Evolutionary conservation across 2,329 filamentous ascomycete species (phyloP), one percentile per base, ranked within the genome.

Genomic region (Cercospora sp.): DNA sequence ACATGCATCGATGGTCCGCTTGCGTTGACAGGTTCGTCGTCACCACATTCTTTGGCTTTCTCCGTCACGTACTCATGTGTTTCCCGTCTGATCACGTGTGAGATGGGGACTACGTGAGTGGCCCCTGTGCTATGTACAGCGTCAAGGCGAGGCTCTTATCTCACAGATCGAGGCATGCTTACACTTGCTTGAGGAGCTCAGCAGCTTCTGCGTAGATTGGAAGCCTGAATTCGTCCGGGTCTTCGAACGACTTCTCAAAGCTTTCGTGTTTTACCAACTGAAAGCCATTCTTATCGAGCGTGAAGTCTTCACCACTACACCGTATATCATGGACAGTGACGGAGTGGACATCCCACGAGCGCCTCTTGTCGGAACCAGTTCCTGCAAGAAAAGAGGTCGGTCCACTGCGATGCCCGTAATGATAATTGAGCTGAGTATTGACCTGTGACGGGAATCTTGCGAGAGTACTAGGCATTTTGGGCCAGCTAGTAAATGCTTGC

Each of bases 261-360:
- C 31, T 39, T 16, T 30, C 20, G 8, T 63, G 59, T 18, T 42
- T 4, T 16, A 63, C 59, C 13, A 66, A 33, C 23, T 66, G 65
- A 31, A 66, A 63, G 6, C 48, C 65, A n/a, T 62, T 66, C 18
- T 30, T 10, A 16, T 66, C 59, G n/a, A 63, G 48, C 16, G 65
- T 63, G 36, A 63, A 63, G 8, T 57, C 20, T 18, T 57, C 33
- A 10, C 13, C 12, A 59, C 26, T 31, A 3, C 26, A 16, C 8
- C 65, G 48, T 8, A 63, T 16, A 16, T 67, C 51, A 4, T 58
- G 23, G 10, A 67, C 28, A 9, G 51, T 45, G 26, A 63, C 30
- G 33, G 45, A 20, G 31, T 30, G 60, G n/a, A 51, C 28, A 3
- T 63, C 65, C 28, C 61, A 48, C 23, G 33, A 7, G n/a, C 60